Percentiles rank a stretch among this genome's conserved stretches.
Conservation (phyloP, 78 protist species). For the Tieghemostelium lacteum region DNA sequence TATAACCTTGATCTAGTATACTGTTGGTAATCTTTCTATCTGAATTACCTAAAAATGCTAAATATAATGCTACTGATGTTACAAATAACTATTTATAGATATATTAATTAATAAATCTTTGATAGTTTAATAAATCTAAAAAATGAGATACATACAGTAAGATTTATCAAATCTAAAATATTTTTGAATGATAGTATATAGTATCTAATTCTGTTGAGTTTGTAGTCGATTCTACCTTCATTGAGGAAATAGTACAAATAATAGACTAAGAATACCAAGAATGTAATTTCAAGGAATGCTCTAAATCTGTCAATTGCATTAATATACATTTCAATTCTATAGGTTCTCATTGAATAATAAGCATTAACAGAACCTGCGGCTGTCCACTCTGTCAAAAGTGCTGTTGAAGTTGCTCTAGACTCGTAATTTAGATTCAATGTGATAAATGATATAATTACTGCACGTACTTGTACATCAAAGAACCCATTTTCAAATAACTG, state of each 20-base stretch:
- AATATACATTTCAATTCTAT: slow-evolving; percentile 45
- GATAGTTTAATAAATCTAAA: not conserved
- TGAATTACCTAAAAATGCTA: slow-evolving; percentile 42
- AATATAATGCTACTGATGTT: slow-evolving; percentile 37
- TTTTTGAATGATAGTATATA: slow-evolving; percentile 30
- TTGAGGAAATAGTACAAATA: slow-evolving; percentile 37
- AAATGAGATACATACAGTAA: slow-evolving; percentile 43
- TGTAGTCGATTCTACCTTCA: slow-evolving; percentile 69
- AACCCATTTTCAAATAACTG: slow-evolving; percentile 13
- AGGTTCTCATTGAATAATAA: slow-evolving; percentile 66
- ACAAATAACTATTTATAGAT: slow-evolving; percentile 29
- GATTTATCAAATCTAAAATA: slow-evolving; percentile 46
- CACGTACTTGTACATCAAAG: slow-evolving; percentile 34
- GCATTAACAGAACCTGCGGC: slow-evolving; percentile 39
- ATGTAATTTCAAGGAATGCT: slow-evolving; percentile 38
- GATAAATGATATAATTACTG: slow-evolving; percentile 50
- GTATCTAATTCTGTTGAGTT: slow-evolving; percentile 23
- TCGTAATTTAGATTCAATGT: slow-evolving; percentile 44
- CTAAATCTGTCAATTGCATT: slow-evolving; percentile 45
- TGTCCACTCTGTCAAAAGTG: slow-evolving; percentile 59
- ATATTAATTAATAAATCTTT: not conserved
- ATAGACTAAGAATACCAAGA: slow-evolving; percentile 23
- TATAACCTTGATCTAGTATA: not conserved
- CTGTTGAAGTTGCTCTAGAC: slow-evolving; percentile 45
- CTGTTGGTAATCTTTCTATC: not conserved